Evolutionary conservation across 192 early-diverging fungal species (phyloP), one percentile per base, ranked within the genome.

Genomic region (Pilobolus umbonatus): DNA sequence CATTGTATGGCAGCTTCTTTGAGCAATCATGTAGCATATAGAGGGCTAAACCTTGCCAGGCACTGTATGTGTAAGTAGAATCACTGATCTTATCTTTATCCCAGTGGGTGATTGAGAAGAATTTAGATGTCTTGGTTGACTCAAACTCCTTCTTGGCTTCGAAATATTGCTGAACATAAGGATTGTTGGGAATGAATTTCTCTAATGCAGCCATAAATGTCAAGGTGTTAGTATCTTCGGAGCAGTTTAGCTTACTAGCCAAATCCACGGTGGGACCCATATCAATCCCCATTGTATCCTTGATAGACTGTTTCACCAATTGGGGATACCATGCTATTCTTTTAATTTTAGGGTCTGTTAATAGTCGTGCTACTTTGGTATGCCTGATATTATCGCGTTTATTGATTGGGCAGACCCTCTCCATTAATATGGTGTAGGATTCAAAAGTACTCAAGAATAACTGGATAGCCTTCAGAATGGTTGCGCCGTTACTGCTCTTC

Each of bases 261-360:
- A 65, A 34, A 51, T 57, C 55, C 1, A 65, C 32, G 7, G 55
- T 48, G 19, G n/a, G 38, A 11, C 62, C 55, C 3, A 57, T 15
- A 15, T 4, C 4, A 25, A 65, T 57, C 3, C 46, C 55, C 3
- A 36, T 25, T 5, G 21, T 30, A 9, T 8, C 4, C 2, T 51
- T 26, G 17, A 65, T 51, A 15, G 25, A 34, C 4, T 58, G n/a
- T 11, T 26, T 39, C 1, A 45, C 29, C 0, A n/a, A 32, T 2
- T 36, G 38, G 10, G 55, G 38, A 15, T 22, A 24, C 62, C 62
- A 65, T 2, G 46, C 25, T 5, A 58, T n/a, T 26, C 62, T 21
- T 0, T 40, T 2, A 1, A 65, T 40, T 5, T 7, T 29, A 5
- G 62, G 54, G 26, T 56, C 21, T 1, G 62, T 65, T 4, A 65